phyloP scores from a whole-genome alignment of 768 basidiomycete species.

The Termitomyces sp. region DNA sequence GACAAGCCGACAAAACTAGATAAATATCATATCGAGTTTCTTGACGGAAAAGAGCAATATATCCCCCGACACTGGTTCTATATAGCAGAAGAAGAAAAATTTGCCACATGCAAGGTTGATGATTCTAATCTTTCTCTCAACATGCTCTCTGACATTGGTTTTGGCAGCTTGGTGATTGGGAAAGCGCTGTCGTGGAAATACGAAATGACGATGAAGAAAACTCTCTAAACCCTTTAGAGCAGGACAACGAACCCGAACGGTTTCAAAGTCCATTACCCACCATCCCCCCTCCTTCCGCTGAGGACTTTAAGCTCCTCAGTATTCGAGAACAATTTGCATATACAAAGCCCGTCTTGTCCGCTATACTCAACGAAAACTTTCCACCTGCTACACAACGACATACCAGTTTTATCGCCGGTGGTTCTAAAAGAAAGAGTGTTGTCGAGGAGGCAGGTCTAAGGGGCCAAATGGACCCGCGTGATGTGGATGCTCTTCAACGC shows the following conservation, averaged over 20 bases:
- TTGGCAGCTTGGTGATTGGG: conserved; percentile 52
- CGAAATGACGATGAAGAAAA: conserved; percentile 37
- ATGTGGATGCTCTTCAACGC: conserved; percentile 32
- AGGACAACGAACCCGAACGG: conserved; percentile 19
- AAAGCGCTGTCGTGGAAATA: conserved; percentile 41
- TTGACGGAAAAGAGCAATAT: conserved; percentile 44
- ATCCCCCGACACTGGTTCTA: conserved; percentile 55
- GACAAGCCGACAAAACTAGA: conserved; percentile 24
- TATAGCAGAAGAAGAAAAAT: conserved; percentile 54
- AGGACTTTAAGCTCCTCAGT: conserved; percentile 44
- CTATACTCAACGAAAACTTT: conserved; percentile 56
- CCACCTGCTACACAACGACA: conserved; percentile 48
- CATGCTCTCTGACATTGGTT: neutral
- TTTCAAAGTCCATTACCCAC: conserved; percentile 37
- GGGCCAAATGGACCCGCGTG: conserved; percentile 39
- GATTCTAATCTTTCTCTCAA: neutral
- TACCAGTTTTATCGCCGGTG: conserved; percentile 56
- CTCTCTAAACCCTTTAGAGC: conserved; percentile 22
- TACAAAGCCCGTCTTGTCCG: conserved; percentile 57
- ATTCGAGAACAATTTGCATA: conserved; percentile 63
- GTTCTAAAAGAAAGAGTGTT: conserved; percentile 39
- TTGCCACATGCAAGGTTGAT: conserved; percentile 55
- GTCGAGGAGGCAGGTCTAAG: conserved; percentile 30
- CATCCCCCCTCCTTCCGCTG: conserved; percentile 37
- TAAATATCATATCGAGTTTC: conserved; percentile 55